Base-by-base conservation (phyloP, 2,329 filamentous ascomycete genomes). In the Ophiocordyceps camponoti-floridani region DNA sequence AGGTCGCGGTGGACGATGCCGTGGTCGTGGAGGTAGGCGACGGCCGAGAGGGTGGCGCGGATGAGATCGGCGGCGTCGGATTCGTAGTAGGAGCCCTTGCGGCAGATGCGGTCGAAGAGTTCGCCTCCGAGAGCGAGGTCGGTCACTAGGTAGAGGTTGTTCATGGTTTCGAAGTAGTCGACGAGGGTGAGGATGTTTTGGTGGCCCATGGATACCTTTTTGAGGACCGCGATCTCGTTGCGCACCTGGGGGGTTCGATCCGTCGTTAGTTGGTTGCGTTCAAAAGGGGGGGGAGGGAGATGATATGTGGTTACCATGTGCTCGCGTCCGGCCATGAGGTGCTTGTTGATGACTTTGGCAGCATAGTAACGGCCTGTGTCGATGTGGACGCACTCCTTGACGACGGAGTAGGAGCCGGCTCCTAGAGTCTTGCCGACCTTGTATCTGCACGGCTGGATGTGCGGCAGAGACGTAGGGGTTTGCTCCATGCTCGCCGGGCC, bases 151-250 rank as follows among this genome's bases (percentile, higher is more conserved):
- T 98, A 98, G 52, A 98, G 75, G 65, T 98, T 98, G 68, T 98
- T 96, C 84, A 95, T 94, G 7, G 91, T 98, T 68, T 98, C 91
- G 59, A 98, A 98, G 65, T 96, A 98, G 68, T 98, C 91, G 55
- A 96, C 91, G 47, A 98, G 73, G 1, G 91, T 98, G 49, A 98
- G 69, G 60, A 98, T 96, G 60, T 98, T 98, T 62, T 91, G 85
- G 66, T 98, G 89, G 45, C 91, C 91, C 84, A 98, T 94, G 1
- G 89, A 96, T n/a, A 98, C 89, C 57, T 82, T 82, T 64, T 96
- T 96, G 52, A 98, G 73, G 26, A 98, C 87, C 7, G 91, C 89
- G 55, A 98, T 98, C 66, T 98, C 91, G 61, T 98, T 98, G 50
- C 91, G 83, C 47, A 94, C 85, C 86, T 94, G 41, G n/a, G 7